A percentile compares a stretch with the other conserved stretches of the same genome.
phyloP scores from a whole-genome alignment of 495 filamentous ascomycete species.

The Aspergillus cristatus region DNA sequence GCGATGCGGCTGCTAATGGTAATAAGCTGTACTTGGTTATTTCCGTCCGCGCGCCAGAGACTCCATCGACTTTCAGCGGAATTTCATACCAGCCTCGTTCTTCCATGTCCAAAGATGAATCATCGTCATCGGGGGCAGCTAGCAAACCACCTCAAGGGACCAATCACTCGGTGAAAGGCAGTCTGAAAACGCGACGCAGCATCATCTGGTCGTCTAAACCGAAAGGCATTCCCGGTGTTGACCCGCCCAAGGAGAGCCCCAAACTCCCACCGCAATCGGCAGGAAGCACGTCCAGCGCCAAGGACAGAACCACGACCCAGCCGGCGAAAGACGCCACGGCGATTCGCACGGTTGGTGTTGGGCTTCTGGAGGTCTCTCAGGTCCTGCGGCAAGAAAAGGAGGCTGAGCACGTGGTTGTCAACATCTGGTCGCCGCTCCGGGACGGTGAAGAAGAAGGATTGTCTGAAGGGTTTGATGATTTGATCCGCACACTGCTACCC shows the following conservation, averaged over 20 bases:
- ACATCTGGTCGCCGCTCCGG: constrained; percentile 64
- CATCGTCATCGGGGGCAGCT: constrained; percentile 21
- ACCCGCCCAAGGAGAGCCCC: constrained; percentile 35
- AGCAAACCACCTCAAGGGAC: constrained; percentile 13
- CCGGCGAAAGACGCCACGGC: constrained; percentile 37
- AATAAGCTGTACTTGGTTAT: constrained; percentile 76
- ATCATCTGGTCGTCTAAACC: constrained; percentile 63
- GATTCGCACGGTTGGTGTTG: constrained; percentile 68
- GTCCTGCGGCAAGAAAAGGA: constrained; percentile 69
- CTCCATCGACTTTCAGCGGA: constrained; percentile 33
- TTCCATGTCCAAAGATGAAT: constrained; percentile 29
- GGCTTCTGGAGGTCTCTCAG: constrained; percentile 68
- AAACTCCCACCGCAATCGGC: constrained; percentile 40
- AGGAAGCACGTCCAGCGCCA: constrained; percentile 49
- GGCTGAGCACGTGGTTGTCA: constrained; percentile 63
- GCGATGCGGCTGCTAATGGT: constrained; percentile 57
- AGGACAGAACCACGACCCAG: constrained; percentile 30
- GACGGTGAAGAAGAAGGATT: constrained; percentile 44
- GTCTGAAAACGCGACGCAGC: constrained; percentile 57
- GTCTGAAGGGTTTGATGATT: constrained; percentile 61
- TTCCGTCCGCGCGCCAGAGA: constrained; percentile 59
- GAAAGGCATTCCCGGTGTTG: constrained; percentile 20
- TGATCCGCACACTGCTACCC: constrained; percentile 65
- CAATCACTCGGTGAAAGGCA: constrained; percentile 30
- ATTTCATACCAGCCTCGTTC: constrained; percentile 17